phyloP scores from a whole-genome alignment of 2,329 filamentous ascomycete genomes.

The Hirsutella minnesotensis region DNA sequence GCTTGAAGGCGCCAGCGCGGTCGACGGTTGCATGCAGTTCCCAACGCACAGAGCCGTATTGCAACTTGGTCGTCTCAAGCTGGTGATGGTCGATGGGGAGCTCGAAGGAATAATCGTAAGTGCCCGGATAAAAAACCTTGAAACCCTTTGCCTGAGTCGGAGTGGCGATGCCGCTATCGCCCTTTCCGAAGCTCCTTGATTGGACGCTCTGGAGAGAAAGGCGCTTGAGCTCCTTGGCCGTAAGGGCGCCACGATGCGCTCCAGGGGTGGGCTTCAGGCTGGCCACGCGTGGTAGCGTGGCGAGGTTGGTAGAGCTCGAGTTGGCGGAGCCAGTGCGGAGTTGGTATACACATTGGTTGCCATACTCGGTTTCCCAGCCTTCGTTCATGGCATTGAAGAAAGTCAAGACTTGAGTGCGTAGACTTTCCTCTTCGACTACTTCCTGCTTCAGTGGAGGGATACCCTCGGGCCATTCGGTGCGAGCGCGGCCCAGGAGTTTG shows the following conservation, averaged over 20 bases:
- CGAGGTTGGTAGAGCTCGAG: constrained; percentile 20
- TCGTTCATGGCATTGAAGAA: constrained; percentile 77
- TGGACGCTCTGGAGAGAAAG: constrained; percentile 72
- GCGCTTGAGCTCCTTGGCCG: constrained; percentile 45
- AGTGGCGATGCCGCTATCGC: constrained; percentile 56
- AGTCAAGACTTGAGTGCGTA: constrained; percentile 79
- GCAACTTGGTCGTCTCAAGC: constrained; percentile 78
- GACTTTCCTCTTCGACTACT: constrained; percentile 69
- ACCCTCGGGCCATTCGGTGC: constrained; percentile 93
- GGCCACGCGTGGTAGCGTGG: constrained; percentile 9
- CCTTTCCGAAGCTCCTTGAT: constrained; percentile 75
- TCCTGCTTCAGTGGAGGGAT: constrained; percentile 82
- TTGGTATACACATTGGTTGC: constrained; percentile 48
- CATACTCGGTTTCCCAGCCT: constrained; percentile 47
- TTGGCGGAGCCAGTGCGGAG: constrained; percentile 28
- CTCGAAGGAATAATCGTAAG: constrained; percentile 64
- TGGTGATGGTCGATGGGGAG: constrained; percentile 80
- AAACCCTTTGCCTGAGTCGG: constrained; percentile 57
- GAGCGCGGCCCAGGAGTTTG: constrained; percentile 72
- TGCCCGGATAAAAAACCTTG: constrained; percentile 69
- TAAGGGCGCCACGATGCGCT: constrained; percentile 15
- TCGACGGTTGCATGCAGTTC: constrained; percentile 78
- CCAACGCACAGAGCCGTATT: constrained; percentile 79
- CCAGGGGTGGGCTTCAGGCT: constrained; percentile 8
- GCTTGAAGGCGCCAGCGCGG: constrained; percentile 78